phyloP scores from a whole-genome alignment of 306 rosid genomes.

The Medicago arabica region DNA sequence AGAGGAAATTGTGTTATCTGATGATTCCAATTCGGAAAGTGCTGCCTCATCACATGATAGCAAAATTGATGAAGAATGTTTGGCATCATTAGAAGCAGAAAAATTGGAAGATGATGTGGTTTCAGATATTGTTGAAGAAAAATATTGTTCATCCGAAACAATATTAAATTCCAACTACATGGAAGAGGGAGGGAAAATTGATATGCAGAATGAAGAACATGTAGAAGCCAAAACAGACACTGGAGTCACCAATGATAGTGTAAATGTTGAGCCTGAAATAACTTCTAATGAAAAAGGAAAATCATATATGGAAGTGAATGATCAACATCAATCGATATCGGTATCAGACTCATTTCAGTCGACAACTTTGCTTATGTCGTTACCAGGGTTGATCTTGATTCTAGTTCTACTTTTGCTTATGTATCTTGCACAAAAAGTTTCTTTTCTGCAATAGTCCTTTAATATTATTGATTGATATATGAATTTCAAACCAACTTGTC shows the following conservation, averaged over 20 bases:
- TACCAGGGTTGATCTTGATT: background rate
- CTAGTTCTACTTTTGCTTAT: background rate
- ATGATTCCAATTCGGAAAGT: slow-evolving; percentile 42
- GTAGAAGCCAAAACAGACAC: background rate
- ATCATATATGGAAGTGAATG: background rate
- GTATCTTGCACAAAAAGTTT: background rate
- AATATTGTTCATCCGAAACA: background rate
- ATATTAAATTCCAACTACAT: background rate
- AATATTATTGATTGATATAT: background rate
- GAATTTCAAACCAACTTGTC: background rate
- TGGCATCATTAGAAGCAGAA: slow-evolving; percentile 13
- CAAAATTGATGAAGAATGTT: background rate
- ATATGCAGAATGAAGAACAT: background rate
- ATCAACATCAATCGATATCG: background rate
- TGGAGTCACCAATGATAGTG: background rate
- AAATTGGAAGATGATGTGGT: background rate
- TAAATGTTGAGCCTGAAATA: background rate
- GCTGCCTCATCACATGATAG: background rate
- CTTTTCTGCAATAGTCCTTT: background rate
- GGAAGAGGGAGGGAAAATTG: slow-evolving; percentile 5
- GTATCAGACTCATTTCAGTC: slow-evolving; percentile 1
- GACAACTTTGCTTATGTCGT: background rate
- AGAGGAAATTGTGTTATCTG: slow-evolving; percentile 39
- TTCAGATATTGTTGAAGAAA: slow-evolving; percentile 1
- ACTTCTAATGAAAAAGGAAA: background rate